Evolutionary conservation across 345 rosid genomes (phyloP).

Genomic region (Mercurialis annua): DNA sequence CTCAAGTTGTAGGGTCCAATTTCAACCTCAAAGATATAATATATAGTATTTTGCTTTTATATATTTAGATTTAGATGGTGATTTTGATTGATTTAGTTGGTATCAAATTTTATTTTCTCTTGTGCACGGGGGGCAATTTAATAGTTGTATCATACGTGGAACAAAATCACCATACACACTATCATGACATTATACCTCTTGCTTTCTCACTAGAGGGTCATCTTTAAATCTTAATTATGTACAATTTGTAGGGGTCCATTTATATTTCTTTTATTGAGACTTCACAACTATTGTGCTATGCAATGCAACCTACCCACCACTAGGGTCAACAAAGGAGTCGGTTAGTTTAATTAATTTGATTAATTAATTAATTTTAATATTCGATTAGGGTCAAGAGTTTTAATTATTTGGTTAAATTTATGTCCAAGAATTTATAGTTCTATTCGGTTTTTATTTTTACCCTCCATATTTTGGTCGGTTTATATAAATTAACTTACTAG

Average conservation of each 20-base stretch:
- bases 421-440: too few relatives aligned
- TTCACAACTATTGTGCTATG: background rate
- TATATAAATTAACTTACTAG: too few relatives aligned
- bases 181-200: conserved; percentile 10
- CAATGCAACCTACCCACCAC: background rate
- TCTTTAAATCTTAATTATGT: background rate
- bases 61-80: background rate
- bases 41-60: conserved; percentile 10
- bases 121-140: conserved; percentile 12
- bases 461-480: too few relatives aligned
- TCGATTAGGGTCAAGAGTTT: too few relatives aligned
- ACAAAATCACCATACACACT: conserved; percentile 11
- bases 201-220: background rate
- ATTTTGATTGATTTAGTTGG: conserved; percentile 11
- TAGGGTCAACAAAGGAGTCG: too few relatives aligned
- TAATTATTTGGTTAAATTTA: too few relatives aligned
- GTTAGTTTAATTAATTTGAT: too few relatives aligned
- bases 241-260: background rate
- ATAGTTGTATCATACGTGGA: background rate
- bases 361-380: too few relatives aligned
- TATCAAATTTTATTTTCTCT: background rate
- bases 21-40: background rate
- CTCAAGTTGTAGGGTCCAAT: conserved; percentile 10
- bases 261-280: background rate
- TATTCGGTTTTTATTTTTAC: too few relatives aligned